Evolutionary conservation across 441 rosid genomes (phyloP).

Genomic region (Populus hybrid): DNA sequence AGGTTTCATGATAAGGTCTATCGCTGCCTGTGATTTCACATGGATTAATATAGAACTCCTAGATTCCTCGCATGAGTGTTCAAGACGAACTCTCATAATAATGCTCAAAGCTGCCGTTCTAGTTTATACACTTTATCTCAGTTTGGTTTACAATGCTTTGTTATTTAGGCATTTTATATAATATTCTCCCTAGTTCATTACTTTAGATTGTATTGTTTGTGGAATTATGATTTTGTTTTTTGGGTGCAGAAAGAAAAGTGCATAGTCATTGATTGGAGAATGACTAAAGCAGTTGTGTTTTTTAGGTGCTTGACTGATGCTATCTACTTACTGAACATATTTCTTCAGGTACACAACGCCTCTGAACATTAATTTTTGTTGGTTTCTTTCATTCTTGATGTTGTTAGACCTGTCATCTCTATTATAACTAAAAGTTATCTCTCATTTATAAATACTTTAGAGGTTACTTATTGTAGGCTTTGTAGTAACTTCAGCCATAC

Average conservation of each 20-base stretch:
- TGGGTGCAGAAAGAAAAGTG: constrained; percentile 56
- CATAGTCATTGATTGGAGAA: constrained; percentile 44
- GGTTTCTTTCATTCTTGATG: background rate
- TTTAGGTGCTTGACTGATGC: constrained; percentile 63
- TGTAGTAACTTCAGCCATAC: background rate
- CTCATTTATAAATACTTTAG: background rate
- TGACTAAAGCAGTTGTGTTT: constrained; percentile 46
- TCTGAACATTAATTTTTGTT: background rate
- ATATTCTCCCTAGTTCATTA: background rate
- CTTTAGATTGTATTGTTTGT: background rate
- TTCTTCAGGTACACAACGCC: constrained; percentile 65
- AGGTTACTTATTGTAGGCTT: background rate
- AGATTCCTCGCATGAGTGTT: background rate
- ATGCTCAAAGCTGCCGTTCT: background rate
- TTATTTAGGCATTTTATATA: background rate
- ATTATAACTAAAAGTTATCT: background rate
- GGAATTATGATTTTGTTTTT: background rate
- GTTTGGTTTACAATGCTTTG: background rate
- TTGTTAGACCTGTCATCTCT: background rate
- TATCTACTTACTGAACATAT: constrained; percentile 60
- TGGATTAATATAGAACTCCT: background rate
- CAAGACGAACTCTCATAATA: background rate
- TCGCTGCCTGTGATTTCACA: background rate
- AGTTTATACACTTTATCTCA: background rate
- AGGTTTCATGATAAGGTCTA: background rate